These are phyloP conservation scores for Epichloe uncinata DNA, from an alignment of 2,329 filamentous ascomycete genomes.

Conservation along the genomic window DNA sequence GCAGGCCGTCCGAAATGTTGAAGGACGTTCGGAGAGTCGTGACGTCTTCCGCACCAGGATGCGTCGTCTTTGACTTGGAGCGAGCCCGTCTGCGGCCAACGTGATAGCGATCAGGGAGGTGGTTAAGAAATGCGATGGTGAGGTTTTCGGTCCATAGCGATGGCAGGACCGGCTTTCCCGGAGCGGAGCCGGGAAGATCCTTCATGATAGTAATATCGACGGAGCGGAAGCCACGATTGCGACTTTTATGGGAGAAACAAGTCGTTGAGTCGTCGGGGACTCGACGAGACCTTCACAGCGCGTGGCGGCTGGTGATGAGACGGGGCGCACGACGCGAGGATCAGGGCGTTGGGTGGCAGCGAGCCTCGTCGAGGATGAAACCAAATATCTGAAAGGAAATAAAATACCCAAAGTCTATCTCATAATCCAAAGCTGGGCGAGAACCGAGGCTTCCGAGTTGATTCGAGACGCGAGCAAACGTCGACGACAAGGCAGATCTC, in stretches of 20 bases:
- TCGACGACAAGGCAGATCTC: constrained; percentile 4
- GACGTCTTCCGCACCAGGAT: constrained; percentile 42
- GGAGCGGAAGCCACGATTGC: constrained; percentile 7
- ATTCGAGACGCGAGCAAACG: background rate
- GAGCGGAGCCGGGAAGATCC: constrained; percentile 22
- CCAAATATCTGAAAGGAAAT: constrained; percentile 13
- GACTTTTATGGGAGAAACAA: background rate
- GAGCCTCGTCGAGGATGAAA: constrained; percentile 9
- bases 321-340: constrained; percentile 2
- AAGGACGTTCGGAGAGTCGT: constrained; percentile 69
- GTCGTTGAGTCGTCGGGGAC: background rate
- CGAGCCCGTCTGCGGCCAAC: constrained; percentile 24
- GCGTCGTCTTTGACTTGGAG: constrained; percentile 24
- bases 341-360: background rate
- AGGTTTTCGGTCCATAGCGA: constrained; percentile 27
- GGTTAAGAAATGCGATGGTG: constrained; percentile 29
- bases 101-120: constrained; percentile 26
- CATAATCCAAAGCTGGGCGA: constrained; percentile 19
- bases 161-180: constrained; percentile 28
- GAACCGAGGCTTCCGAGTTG: constrained; percentile 4
- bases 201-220: constrained; percentile 20
- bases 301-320: background rate
- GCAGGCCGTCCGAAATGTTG: constrained; percentile 64
- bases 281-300: constrained; percentile 9
- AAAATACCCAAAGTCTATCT: constrained; percentile 23